Evolutionary conservation across 2,329 filamentous ascomycete genomes (phyloP), one percentile per base, ranked within the genome.

Genomic region (Stachybotrys chartarum): DNA sequence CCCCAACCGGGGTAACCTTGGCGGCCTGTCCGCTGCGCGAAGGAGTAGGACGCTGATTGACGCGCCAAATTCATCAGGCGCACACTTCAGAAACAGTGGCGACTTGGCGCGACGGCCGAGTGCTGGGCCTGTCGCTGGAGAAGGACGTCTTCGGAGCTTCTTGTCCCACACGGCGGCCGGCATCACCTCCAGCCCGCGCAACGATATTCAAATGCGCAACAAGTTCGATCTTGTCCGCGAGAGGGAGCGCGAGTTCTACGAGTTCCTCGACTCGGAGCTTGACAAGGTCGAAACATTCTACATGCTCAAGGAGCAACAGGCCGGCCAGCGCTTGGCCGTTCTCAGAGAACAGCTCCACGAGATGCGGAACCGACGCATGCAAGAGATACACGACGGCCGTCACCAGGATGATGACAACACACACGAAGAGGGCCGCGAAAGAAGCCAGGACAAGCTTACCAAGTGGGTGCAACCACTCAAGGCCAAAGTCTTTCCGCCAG

Each of bases 261-360:
- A 78, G 0, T 99, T 94, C 65, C 76, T 99, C 54, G 90, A 97
- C 63, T 76, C 75, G 10, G 88, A 99, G 72, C 76, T 99, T 14
- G 79, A 86, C n/a, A 99, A 97, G 72, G 90, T 99, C 11, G 92
- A 99, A 67, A 73, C 77, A 0, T 99, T 99, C 66, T 97, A 97
- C 75, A 85, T 83, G 62, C 75, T 83, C 61, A 97, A 97, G 67
- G 94, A 99, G 67, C 81, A 89, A 31, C 90, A 97, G 67, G 90
- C 93, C 0, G 87, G 84, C 0, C 75, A 86, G 54, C 83, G 92
- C 2, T 75, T 97, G 30, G 74, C 77, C 1, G 70, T 87, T 5
- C 77, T 99, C 50, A 83, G 89, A 47, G 84, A 91, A 53, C 94
- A 99, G 68, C 78, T 99, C 35, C 92, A 96, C 66, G 88, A 95